A percentile compares a stretch with the other conserved stretches of the same genome.
phyloP scores from a whole-genome alignment of 2,329 filamentous ascomycete genomes.

The Malbranchea zuffiana region DNA sequence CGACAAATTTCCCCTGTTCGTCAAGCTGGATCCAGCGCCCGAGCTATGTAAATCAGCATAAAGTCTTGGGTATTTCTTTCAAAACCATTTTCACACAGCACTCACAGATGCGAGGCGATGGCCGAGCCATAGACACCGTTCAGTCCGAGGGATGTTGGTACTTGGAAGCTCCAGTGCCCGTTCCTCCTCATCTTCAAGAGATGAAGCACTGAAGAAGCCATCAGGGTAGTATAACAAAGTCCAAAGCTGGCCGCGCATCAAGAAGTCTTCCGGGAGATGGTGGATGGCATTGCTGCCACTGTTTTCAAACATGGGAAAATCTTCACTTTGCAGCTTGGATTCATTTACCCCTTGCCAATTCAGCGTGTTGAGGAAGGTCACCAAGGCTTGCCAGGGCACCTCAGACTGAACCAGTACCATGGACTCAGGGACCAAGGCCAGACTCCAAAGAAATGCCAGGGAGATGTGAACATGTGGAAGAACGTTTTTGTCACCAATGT shows the following conservation, averaged over 20 bases:
- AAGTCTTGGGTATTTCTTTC: background rate
- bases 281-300: slow-evolving; percentile 28
- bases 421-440: slow-evolving; percentile 28
- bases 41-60: slow-evolving; percentile 19
- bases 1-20: slow-evolving; percentile 22
- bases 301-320: slow-evolving; percentile 36
- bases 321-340: slow-evolving; percentile 26
- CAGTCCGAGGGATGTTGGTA: slow-evolving; percentile 38
- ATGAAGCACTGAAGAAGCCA: slow-evolving; percentile 40
- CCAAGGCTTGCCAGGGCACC: slow-evolving; percentile 43
- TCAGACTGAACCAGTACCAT: slow-evolving; percentile 32
- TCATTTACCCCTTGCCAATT: slow-evolving; percentile 29
- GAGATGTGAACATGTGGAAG: slow-evolving; percentile 46
- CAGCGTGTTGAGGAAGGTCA: slow-evolving; percentile 44
- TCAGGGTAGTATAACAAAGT: slow-evolving; percentile 39
- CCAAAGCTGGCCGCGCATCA: slow-evolving; percentile 47
- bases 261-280: slow-evolving; percentile 49
- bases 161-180: slow-evolving; percentile 42
- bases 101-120: slow-evolving; percentile 34
- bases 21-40: slow-evolving; percentile 34
- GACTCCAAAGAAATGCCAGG: slow-evolving; percentile 42
- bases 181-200: slow-evolving; percentile 44
- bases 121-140: slow-evolving; percentile 44
- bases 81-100: slow-evolving; percentile 7
- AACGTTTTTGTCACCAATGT: slow-evolving; percentile 42